Conservation (phyloP, 2,329 filamentous ascomycete genomes). For the Claviceps monticola region DNA sequence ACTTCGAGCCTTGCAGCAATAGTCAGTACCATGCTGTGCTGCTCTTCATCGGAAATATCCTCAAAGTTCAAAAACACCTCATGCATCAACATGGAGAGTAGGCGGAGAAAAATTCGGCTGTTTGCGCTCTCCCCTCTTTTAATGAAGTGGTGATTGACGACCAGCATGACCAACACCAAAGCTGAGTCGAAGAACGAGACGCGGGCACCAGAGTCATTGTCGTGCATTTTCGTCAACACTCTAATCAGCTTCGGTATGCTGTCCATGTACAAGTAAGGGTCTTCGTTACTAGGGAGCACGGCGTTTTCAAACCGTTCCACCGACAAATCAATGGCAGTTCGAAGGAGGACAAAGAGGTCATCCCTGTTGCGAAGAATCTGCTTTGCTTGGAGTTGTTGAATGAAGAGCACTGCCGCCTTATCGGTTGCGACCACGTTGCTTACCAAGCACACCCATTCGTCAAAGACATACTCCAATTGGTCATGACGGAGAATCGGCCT, state of each 20-base stretch:
- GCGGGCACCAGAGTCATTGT: constrained; percentile 49
- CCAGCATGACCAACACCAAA: constrained; percentile 61
- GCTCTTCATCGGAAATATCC: constrained; percentile 45
- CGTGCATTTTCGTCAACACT: constrained; percentile 59
- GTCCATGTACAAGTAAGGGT: constrained; percentile 53
- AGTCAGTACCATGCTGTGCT: constrained; percentile 54
- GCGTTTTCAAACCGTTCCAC: constrained; percentile 66
- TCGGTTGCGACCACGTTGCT: constrained; percentile 65
- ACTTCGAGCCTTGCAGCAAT: constrained; percentile 59
- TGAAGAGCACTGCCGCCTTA: constrained; percentile 59
- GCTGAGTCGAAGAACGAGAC: constrained; percentile 63
- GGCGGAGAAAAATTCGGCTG: constrained; percentile 78
- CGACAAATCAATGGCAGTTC: constrained; percentile 67
- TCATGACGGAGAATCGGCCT: constrained; percentile 45
- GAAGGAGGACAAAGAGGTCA: constrained; percentile 66
- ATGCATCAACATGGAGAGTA: constrained; percentile 72
- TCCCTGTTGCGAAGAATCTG: constrained; percentile 61
- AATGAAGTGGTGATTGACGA: constrained; percentile 75
- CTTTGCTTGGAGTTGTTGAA: constrained; percentile 67
- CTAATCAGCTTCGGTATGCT: constrained; percentile 70
- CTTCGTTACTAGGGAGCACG: constrained; percentile 43
- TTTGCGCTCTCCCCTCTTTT: constrained; percentile 72
- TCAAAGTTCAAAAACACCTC: constrained; percentile 50
- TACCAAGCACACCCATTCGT: constrained; percentile 80
- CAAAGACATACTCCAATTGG: constrained; percentile 88